A percentile compares a stretch with the other conserved stretches of the same genome.
Evolutionary conservation across 2,329 filamentous ascomycete species (phyloP).

Genomic region (Neurospora sp.): DNA sequence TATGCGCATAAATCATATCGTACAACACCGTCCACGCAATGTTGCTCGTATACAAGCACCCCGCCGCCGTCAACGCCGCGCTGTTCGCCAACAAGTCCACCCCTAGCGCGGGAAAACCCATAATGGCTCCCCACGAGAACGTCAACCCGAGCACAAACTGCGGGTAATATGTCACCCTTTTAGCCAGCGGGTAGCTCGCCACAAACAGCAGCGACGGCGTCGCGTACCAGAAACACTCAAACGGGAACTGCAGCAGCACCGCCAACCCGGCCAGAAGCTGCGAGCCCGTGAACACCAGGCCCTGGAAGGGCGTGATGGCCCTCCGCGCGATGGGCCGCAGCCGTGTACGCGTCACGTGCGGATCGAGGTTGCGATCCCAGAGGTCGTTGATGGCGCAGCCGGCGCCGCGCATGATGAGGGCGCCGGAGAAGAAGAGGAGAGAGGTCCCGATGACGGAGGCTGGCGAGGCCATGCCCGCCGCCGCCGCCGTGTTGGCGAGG

Average conservation of each 20-base stretch:
- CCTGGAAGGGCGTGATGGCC: constrained; percentile 63
- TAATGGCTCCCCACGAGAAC: constrained; percentile 81
- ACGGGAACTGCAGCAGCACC: constrained; percentile 66
- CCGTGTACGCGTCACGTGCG: constrained; percentile 64
- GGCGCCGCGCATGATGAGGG: constrained; percentile 76
- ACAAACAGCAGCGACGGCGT: constrained; percentile 67
- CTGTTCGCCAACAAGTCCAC: constrained; percentile 59
- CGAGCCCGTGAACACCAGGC: constrained; percentile 60
- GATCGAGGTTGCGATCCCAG: constrained; percentile 81
- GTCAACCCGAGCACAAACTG: constrained; percentile 75
- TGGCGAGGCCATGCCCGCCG: constrained; percentile 33
- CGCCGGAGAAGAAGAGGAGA: constrained; percentile 63
- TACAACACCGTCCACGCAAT: constrained; percentile 81
- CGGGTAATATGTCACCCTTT: constrained; percentile 79
- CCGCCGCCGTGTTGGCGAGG: constrained; percentile 32
- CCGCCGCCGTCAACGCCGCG: constrained; percentile 54
- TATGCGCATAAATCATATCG: constrained; percentile 89
- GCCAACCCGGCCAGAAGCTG: constrained; percentile 66
- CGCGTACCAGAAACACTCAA: constrained; percentile 64
- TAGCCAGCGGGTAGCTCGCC: constrained; percentile 69
- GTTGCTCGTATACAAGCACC: constrained; percentile 65
- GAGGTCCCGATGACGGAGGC: constrained; percentile 53
- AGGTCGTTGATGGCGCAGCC: constrained; percentile 87
- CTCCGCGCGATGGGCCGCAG: constrained; percentile 72
- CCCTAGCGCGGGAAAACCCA: constrained; percentile 78